phyloP scores from a whole-genome alignment of 1,139 yeast genomes.

The Pichia sorboxylosa region DNA sequence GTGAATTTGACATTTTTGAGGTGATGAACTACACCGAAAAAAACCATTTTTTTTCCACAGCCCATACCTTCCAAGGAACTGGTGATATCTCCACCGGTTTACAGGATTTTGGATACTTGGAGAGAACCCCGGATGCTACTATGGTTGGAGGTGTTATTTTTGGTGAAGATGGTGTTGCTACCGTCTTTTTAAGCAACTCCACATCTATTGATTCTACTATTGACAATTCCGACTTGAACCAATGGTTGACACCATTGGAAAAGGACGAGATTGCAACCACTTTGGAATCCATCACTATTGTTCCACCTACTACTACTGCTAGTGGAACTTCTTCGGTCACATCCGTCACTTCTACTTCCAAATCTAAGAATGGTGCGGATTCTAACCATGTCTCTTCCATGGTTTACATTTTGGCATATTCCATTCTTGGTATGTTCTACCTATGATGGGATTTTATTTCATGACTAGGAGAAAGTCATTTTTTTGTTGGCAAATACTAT shows the following conservation, averaged over 20 bases:
- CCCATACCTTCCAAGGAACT: conserved; percentile 67
- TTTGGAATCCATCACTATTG: conserved; percentile 15
- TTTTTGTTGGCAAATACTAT: no score
- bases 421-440: background rate
- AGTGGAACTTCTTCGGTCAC: background rate
- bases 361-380: conserved; percentile 1
- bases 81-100: conserved; percentile 49
- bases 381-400: background rate
- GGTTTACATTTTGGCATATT: background rate
- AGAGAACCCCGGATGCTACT: conserved; percentile 35
- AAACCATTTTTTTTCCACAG: conserved; percentile 46
- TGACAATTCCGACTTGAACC: conserved; percentile 25
- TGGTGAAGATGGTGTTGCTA: conserved; percentile 45
- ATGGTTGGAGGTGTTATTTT: conserved; percentile 67
- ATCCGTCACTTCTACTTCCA: conserved; percentile 1
- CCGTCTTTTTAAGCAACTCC: conserved; percentile 49
- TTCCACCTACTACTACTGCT: conserved; percentile 7
- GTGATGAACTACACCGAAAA: conserved; percentile 43
- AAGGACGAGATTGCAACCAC: conserved; percentile 9
- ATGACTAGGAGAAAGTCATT: no score
- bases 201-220: conserved; percentile 36
- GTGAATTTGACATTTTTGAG: conserved; percentile 76
- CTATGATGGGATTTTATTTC: no score
- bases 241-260: conserved; percentile 25
- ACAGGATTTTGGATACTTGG: conserved; percentile 43